Base-by-base conservation (phyloP, 2,329 filamentous ascomycete species). In the Epichloe sp. region DNA sequence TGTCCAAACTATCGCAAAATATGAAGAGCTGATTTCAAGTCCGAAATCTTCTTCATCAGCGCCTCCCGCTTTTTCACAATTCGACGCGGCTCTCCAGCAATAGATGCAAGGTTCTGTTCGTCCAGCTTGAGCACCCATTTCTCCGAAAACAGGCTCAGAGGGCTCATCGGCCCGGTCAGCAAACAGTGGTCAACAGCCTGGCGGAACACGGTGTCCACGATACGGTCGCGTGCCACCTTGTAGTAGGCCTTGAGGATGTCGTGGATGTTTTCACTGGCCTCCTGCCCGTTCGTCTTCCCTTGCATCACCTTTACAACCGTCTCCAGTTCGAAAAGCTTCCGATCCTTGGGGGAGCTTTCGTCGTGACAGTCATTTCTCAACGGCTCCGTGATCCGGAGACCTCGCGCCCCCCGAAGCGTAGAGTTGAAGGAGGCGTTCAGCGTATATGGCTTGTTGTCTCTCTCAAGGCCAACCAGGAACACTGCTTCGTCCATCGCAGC, bases 171-270 rank as follows among this genome's bases (percentile, higher is more conserved):
- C 3, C 52, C 52, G 12, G 34, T 48, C 35, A 53, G 17, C 19
- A 53, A 26, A 35, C 45, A 53, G 23, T 53, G 21, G n/a, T 48
- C 34, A 12, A 53, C 17, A 3, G 48, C 78, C 55, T 85, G 82
- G 54, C 75, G 73, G 58, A 71, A 80, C 2, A 88, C 62, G 3
- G 70, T 74, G 56, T 87, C 83, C 2, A 83, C 72, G 52, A 87
- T 84, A 0, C 80, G 74, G 58, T 77, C 77, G 12, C 69, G 70
- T 0, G 80, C 71, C 1, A 84, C 75, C 26, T 77, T 72, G 66
- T 86, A 86, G 62, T 82, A 86, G 2, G 74, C 70, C 31, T 70
- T 62, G 0, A 86, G 67, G 1, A 78, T 75, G 53, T 85, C 76
- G 51, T 83, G 78, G 4, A 86, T 74, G 10, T 80, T 72, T 36